Evolutionary conservation across 129 eudicot genomes (phyloP).

Genomic region (Apium graveolens): DNA sequence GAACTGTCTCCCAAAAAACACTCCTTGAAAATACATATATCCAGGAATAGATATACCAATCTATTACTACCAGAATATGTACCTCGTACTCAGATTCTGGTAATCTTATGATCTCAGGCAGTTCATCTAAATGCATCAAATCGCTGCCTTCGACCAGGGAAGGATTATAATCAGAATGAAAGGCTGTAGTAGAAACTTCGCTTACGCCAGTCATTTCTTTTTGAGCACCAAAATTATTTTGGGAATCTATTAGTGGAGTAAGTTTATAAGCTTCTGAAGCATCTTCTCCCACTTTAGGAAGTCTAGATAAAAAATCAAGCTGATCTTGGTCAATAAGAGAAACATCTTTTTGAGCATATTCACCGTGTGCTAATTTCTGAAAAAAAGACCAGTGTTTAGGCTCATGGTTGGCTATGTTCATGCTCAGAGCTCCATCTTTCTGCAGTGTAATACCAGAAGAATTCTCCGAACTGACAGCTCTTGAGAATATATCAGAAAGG

Average conservation of each 20-base stretch:
- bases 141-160: slow-evolving; percentile 48
- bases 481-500: slow-evolving; percentile 76
- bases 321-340: slow-evolving; percentile 86
- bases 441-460: slow-evolving; percentile 46
- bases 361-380: slow-evolving; percentile 79
- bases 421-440: slow-evolving; percentile 72
- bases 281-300: slow-evolving; percentile 50
- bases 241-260: slow-evolving; percentile 30
- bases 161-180: slow-evolving; percentile 32
- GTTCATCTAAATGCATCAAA: slow-evolving; percentile 41
- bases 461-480: slow-evolving; percentile 68
- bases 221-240: slow-evolving; percentile 19
- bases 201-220: slow-evolving; percentile 24
- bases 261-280: slow-evolving; percentile 37
- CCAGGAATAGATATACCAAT: not conserved
- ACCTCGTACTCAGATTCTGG: slow-evolving; percentile 76
- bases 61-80: not conserved
- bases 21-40: not conserved
- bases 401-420: slow-evolving; percentile 82
- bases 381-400: slow-evolving; percentile 93
- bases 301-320: slow-evolving; percentile 43
- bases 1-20: not conserved
- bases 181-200: slow-evolving; percentile 30
- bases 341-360: slow-evolving; percentile 57
- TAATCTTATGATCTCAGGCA: slow-evolving; percentile 33